Conservation (phyloP, 2,329 filamentous ascomycete species). For the Calonectria hawksworthii region DNA sequence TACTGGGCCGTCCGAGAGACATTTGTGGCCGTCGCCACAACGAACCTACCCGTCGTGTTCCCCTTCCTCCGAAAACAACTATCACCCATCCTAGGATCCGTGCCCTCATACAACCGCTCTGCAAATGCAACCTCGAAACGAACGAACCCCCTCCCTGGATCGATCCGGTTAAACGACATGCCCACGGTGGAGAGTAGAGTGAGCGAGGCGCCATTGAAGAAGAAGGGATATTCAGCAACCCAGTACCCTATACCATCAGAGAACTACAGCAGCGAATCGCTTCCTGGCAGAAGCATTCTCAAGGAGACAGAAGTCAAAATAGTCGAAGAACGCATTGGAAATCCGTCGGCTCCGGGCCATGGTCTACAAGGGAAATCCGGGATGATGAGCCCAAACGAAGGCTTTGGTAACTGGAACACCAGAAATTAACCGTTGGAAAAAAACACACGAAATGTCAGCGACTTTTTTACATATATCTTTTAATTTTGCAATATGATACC, state of each 20-base stretch:
- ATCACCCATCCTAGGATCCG: conserved; percentile 27
- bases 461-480: background rate
- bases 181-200: conserved; percentile 2
- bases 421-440: background rate
- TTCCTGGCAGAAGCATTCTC: conserved; percentile 22
- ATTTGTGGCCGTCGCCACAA: conserved; percentile 55
- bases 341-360: background rate
- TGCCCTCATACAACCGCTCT: conserved; percentile 9
- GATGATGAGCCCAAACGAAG: background rate
- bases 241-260: conserved; percentile 25
- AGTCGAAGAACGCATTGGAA: background rate
- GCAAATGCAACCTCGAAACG: conserved; percentile 22
- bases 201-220: background rate
- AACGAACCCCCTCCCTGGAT: conserved; percentile 29
- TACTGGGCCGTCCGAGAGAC: conserved; percentile 55
- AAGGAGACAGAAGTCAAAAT: conserved; percentile 31
- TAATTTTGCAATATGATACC: background rate
- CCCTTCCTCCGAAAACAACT: conserved; percentile 49
- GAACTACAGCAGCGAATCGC: conserved; percentile 24
- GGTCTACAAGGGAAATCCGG: background rate
- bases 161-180: conserved; percentile 31
- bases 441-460: background rate
- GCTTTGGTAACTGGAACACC: background rate
- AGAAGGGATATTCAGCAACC: conserved; percentile 21
- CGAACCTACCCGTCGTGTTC: conserved; percentile 56